Percentiles rank a stretch among this genome's conserved stretches.
These are phyloP conservation scores for Apiospora marii DNA, from an alignment of 2,329 filamentous ascomycete species.

Conservation along the genomic window DNA sequence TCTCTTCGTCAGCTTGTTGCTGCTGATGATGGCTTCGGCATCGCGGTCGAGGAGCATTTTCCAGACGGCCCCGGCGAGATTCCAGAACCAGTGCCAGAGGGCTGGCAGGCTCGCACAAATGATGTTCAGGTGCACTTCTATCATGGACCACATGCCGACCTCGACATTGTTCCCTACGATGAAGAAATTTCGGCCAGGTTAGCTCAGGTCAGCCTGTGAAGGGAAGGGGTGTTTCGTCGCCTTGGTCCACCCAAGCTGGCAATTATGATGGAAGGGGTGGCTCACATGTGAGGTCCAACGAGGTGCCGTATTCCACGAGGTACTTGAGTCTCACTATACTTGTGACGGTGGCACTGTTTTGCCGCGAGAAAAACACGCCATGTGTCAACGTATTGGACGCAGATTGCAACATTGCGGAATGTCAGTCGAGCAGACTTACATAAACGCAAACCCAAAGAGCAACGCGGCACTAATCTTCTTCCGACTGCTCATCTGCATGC, in stretches of 20 bases:
- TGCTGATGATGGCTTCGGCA: not conserved
- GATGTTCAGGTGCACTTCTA: conserved; percentile 37
- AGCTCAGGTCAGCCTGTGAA: not conserved
- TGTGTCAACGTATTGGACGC: conserved; percentile 2
- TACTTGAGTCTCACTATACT: conserved; percentile 36
- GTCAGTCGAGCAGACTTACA: conserved; percentile 53
- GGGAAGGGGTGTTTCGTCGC: no score
- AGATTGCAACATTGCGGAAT: no score
- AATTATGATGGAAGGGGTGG: not conserved
- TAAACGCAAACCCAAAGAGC: conserved; percentile 72
- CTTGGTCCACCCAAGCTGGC: no score
- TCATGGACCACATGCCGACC: conserved; percentile 38
- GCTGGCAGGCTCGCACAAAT: conserved; percentile 31
- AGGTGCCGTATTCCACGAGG: conserved; percentile 31
- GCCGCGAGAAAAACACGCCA: conserved; percentile 9
- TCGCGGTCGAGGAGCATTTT: not conserved
- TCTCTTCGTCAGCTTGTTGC: not conserved
- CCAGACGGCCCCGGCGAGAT: not conserved
- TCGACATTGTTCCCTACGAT: conserved; percentile 34
- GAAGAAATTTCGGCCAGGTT: not conserved
- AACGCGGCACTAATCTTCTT: conserved; percentile 72
- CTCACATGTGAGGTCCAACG: conserved; percentile 36
- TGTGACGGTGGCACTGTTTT: conserved; percentile 33
- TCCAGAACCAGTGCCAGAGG: conserved; percentile 15
- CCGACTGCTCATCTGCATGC: conserved; percentile 67